These are phyloP conservation scores for Neurospora tetraspora DNA, from an alignment of 495 filamentous ascomycete species.

Conservation along the genomic window DNA sequence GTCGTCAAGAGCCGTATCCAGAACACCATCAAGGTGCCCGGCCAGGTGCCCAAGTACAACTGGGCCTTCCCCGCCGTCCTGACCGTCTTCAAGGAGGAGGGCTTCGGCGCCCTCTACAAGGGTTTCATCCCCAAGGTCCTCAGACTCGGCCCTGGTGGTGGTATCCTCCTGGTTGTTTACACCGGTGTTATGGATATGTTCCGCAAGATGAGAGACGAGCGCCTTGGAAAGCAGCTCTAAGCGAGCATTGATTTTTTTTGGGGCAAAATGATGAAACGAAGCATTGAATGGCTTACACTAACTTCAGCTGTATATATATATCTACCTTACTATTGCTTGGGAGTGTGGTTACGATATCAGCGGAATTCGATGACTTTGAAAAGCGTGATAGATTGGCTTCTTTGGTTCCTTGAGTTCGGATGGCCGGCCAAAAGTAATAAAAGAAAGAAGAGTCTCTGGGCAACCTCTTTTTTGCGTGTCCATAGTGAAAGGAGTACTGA, in stretches of 20 bases:
- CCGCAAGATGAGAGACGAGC: slow-evolving; percentile 28
- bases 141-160: slow-evolving; percentile 30
- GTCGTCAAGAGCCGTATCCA: slow-evolving; percentile 97
- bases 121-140: slow-evolving; percentile 91
- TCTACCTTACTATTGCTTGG: background rate
- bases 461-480: background rate
- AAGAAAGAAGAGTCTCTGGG: background rate
- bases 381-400: background rate
- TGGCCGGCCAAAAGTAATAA: background rate
- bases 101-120: slow-evolving; percentile 89
- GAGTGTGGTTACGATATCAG: background rate
- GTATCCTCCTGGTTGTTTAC: slow-evolving; percentile 87
- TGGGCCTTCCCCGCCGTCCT: slow-evolving; percentile 86
- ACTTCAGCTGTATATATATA: background rate
- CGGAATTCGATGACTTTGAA: background rate
- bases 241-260: background rate
- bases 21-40: slow-evolving; percentile 74
- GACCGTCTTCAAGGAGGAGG: slow-evolving; percentile 86
- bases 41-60: slow-evolving; percentile 84
- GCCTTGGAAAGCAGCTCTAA: background rate
- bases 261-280: background rate
- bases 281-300: background rate
- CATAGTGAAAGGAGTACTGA: background rate
- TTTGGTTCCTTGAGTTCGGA: background rate
- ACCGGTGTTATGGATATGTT: slow-evolving; percentile 91